Evolutionary conservation across 345 rosid genomes (phyloP).

Genomic region (Gossypium raimondii): DNA sequence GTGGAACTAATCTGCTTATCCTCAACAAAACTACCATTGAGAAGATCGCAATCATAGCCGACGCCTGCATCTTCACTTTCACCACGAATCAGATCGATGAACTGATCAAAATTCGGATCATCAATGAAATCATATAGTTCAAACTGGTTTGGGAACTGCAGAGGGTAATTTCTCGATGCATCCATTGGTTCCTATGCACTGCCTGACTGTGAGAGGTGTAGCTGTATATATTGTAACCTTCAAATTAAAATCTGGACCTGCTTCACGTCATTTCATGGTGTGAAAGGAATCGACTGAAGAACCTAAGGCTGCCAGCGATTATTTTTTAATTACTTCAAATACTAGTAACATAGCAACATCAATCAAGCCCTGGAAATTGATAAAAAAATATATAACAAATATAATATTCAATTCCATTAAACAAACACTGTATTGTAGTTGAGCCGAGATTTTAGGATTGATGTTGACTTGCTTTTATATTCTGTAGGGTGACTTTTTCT

Average conservation of each 20-base stretch:
- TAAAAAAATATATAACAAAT: background rate
- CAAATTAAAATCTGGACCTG: background rate
- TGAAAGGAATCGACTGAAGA: conserved; percentile 10
- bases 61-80: conserved; percentile 32
- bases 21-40: conserved; percentile 30
- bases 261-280: background rate
- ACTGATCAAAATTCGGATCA: conserved; percentile 54
- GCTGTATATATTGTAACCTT: background rate
- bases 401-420: conserved; percentile 1
- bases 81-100: conserved; percentile 55
- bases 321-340: background rate
- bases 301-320: background rate
- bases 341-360: background rate
- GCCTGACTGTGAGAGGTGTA: background rate
- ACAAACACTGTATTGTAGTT: background rate
- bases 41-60: conserved; percentile 31
- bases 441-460: background rate
- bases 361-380: background rate
- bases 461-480: background rate
- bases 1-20: conserved; percentile 29
- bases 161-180: conserved; percentile 5
- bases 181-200: conserved; percentile 12
- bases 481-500: background rate
- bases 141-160: conserved; percentile 27
- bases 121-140: conserved; percentile 49